phyloP scores from a whole-genome alignment of 441 rosid genomes.

The Adansonia rubrostipa region DNA sequence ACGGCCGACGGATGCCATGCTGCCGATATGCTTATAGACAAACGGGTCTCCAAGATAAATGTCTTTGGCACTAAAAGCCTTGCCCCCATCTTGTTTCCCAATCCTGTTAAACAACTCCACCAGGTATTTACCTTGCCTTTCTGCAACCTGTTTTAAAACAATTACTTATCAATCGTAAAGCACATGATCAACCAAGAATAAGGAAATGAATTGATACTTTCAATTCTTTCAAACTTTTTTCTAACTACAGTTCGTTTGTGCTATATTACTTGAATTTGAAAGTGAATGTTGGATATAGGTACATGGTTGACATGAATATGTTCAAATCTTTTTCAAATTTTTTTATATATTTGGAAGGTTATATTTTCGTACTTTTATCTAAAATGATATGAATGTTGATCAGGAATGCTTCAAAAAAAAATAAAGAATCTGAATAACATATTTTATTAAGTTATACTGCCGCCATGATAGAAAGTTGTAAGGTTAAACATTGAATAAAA shows the following conservation, averaged over 20 bases:
- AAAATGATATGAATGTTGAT: too few species aligned
- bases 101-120: slow-evolving; percentile 60
- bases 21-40: slow-evolving; percentile 83
- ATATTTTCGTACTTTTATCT: too few species aligned
- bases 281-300: too few species aligned
- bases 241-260: neutral
- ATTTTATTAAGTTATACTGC: too few species aligned
- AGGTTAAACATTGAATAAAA: neutral
- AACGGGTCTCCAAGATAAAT: slow-evolving; percentile 67
- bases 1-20: slow-evolving; percentile 92
- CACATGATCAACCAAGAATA: neutral
- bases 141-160: slow-evolving; percentile 67
- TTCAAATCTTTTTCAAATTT: too few species aligned
- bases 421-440: too few species aligned
- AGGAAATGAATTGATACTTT: neutral
- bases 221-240: neutral
- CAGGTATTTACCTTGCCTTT: slow-evolving; percentile 87
- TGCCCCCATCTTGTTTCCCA: slow-evolving; percentile 70
- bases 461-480: neutral
- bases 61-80: slow-evolving; percentile 56
- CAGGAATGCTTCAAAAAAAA: too few species aligned
- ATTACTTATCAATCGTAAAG: neutral
- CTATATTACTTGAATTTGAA: too few species aligned
- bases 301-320: too few species aligned
- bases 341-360: too few species aligned